Evolutionary conservation across 2,329 filamentous ascomycete genomes (phyloP), one percentile per base, ranked within the genome.

Genomic region (Arthrobotrys pseudoclavata): DNA sequence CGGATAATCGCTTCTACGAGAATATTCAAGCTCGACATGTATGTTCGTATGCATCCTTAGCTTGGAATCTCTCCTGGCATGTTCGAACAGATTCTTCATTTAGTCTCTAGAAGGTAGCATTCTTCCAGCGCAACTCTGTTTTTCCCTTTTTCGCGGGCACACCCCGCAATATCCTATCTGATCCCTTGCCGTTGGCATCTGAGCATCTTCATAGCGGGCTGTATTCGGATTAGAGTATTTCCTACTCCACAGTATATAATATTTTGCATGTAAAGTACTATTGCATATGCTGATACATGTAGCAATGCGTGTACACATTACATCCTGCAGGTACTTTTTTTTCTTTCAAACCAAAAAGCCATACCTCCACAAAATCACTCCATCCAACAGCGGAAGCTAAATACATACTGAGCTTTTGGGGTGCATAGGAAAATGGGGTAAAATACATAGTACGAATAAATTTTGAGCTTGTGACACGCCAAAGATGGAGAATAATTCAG

Each of bases 91-190:
- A 15, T n/a, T 29, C 66, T 9, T 61, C 5, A 37, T 24, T 63
- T 24, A 4, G 42, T 45, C 66, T 4, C 10, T 42, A 12, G 34
- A 37, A 57, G 20, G 12, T 42, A 7, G 31, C 34, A 24, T 60
- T 26, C 31, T n/a, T 42, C 20, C 31, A 60, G 55, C 53, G 18
- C 55, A 60, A 42, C 55, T 60, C 34, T 40, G n/a, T 22, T 37
- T 40, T 13, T 20, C 6, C 40, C 1, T 48, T 52, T 20, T n/a
- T 3, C 10, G 4, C 9, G 26, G 63, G 29, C 63, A 40, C 70
- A 70, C 72, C 72, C 72, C 72, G 66, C 72, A 76, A 76, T 69
- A 67, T 50, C 60, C 72, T 76, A 76, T 67, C 48, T 70, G 34
- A 48, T 34, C 31, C 31, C 52, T 45, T 45, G 45, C 24, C 50